phyloP scores from a whole-genome alignment of 83 land plant genomes.

The Isoetes engelmannii region DNA sequence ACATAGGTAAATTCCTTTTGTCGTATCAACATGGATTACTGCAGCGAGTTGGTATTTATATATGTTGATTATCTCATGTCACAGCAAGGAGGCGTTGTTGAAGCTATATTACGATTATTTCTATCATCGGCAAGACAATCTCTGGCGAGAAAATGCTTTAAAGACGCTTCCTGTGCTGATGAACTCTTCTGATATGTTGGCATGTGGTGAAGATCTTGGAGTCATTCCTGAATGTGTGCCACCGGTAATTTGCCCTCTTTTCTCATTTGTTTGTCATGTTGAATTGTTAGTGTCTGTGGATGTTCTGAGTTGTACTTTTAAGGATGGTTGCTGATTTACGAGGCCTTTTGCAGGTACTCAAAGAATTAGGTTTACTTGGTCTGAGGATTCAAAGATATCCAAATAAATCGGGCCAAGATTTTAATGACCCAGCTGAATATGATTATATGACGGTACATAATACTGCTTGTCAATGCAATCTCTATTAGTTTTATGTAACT shows the following conservation, averaged over 20 bases:
- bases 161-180: conserved; percentile 88
- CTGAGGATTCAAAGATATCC: conserved; percentile 96
- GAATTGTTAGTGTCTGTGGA: too few relatives aligned
- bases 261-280: too few relatives aligned
- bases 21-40: background rate
- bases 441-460: conserved; percentile 75
- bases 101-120: conserved; percentile 82
- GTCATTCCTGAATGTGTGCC: conserved; percentile 90
- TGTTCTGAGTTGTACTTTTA: too few relatives aligned
- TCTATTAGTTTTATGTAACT: background rate
- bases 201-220: conserved; percentile 99
- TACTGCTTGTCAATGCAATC: background rate
- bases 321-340: too few relatives aligned
- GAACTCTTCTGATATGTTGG: conserved; percentile 89
- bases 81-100: conserved; percentile 75
- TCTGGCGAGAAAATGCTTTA: conserved; percentile 92
- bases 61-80: background rate
- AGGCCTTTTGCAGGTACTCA: conserved; percentile 61
- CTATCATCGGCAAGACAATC: conserved; percentile 75
- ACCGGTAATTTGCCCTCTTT: conserved; percentile 42
- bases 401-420: conserved; percentile 70
- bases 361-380: conserved; percentile 85
- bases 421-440: conserved; percentile 83
- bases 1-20: conserved; percentile 43
- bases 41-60: background rate